phyloP scores from a whole-genome alignment of 345 rosid genomes.

The Trapa incisa region DNA sequence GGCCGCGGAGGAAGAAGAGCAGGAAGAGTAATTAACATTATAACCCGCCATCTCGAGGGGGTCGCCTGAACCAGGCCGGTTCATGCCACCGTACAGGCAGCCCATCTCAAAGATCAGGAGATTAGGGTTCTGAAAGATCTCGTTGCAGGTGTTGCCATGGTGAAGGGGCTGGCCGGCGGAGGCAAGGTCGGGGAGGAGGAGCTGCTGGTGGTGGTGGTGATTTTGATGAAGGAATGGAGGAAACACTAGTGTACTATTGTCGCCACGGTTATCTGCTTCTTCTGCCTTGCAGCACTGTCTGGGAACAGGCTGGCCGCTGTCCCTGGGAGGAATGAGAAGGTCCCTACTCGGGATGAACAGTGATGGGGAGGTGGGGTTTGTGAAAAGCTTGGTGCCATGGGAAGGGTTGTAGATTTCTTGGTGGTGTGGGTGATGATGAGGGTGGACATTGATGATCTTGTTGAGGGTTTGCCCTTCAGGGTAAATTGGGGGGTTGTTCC shows the following conservation, averaged over 20 bases:
- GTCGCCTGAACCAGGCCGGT: not conserved
- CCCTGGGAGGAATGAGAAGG: not conserved
- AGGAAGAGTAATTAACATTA: not conserved
- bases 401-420: not conserved
- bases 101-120: not conserved
- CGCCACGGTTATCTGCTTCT: not conserved
- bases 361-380: not conserved
- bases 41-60: not conserved
- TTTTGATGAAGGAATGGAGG: not conserved
- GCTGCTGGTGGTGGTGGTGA: not conserved
- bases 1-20: not conserved
- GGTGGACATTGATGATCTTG: constrained; percentile 6
- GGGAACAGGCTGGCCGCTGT: not conserved
- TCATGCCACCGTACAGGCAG: not conserved
- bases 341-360: not conserved
- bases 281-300: constrained; percentile 4
- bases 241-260: not conserved
- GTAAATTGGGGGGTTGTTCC: constrained; percentile 24
- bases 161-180: not conserved
- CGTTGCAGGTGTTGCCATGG: not conserved
- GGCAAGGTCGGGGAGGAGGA: not conserved
- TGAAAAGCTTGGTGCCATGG: not conserved
- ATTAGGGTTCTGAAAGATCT: not conserved
- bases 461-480: constrained; percentile 29
- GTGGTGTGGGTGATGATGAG: constrained; percentile 11